A percentile compares a stretch with the other conserved stretches of the same genome.
Evolutionary conservation across 2,329 filamentous ascomycete genomes (phyloP).

Genomic region (Alternaria sp.): DNA sequence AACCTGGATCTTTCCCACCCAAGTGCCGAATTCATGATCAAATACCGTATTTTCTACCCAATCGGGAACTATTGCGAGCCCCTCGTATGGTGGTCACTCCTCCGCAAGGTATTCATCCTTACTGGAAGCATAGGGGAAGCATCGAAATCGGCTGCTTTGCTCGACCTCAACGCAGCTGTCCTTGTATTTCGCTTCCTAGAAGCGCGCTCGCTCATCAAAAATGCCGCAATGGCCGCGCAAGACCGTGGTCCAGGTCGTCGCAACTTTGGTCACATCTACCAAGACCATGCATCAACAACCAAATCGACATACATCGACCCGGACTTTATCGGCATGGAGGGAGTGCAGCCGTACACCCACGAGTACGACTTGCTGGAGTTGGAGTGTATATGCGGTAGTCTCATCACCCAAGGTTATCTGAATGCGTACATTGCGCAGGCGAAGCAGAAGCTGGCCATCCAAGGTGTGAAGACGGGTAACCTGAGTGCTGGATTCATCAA

Average conservation of each 20-base stretch:
- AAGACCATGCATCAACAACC: slow-evolving; percentile 57
- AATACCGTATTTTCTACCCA: slow-evolving; percentile 75
- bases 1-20: slow-evolving; percentile 46
- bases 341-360: slow-evolving; percentile 36
- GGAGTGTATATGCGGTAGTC: slow-evolving; percentile 77
- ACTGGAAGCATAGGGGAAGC: slow-evolving; percentile 70
- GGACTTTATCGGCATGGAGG: slow-evolving; percentile 52
- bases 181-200: slow-evolving; percentile 70
- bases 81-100: slow-evolving; percentile 82
- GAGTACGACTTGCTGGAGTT: slow-evolving; percentile 67
- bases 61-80: slow-evolving; percentile 79
- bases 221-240: slow-evolving; percentile 33
- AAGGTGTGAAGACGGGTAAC: slow-evolving; percentile 69
- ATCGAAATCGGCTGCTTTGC: slow-evolving; percentile 65
- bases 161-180: slow-evolving; percentile 74
- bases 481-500: slow-evolving; percentile 76
- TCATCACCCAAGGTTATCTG: slow-evolving; percentile 81
- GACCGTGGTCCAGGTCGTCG: slow-evolving; percentile 43
- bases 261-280: slow-evolving; percentile 53
- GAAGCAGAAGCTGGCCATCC: slow-evolving; percentile 79
- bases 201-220: slow-evolving; percentile 50
- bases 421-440: slow-evolving; percentile 84
- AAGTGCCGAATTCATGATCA: slow-evolving; percentile 69
- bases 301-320: slow-evolving; percentile 50
- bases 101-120: slow-evolving; percentile 77